Evolutionary conservation across 495 filamentous ascomycete genomes (phyloP).

Genomic region (Paragyromitra xinjiangensis): DNA sequence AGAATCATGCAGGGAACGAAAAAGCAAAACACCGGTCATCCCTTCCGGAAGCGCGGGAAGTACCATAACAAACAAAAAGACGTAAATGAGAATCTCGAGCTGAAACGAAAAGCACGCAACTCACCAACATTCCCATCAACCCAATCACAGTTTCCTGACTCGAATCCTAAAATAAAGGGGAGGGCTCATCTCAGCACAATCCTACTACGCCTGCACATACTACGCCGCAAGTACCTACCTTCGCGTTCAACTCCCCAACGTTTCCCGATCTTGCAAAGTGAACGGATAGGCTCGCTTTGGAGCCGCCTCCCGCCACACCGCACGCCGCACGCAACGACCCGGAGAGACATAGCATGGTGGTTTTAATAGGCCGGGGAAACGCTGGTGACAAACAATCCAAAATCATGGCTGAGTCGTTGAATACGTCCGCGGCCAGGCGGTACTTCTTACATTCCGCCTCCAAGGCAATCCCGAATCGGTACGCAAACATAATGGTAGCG

Average conservation of each 20-base stretch:
- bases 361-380: conserved; percentile 72
- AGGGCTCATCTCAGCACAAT: conserved; percentile 38
- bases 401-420: conserved; percentile 91
- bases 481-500: conserved; percentile 90
- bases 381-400: conserved; percentile 86
- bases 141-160: conserved; percentile 96
- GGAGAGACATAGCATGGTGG: conserved; percentile 75
- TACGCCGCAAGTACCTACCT: conserved; percentile 49
- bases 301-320: conserved; percentile 86
- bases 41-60: conserved; percentile 1
- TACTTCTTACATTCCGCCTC: conserved; percentile 96
- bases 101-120: conserved; percentile 53
- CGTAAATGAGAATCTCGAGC: conserved; percentile 18
- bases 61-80: background rate
- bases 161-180: conserved; percentile 71
- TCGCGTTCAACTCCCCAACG: conserved; percentile 88
- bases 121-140: conserved; percentile 84
- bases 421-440: conserved; percentile 85
- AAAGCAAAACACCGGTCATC: conserved; percentile 8
- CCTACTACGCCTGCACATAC: conserved; percentile 35
- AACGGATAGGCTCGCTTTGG: conserved; percentile 88
- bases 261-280: conserved; percentile 93
- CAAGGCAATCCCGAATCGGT: conserved; percentile 82
- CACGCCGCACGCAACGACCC: conserved; percentile 84
- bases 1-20: conserved; percentile 16